Percentiles rank a stretch among this genome's conserved stretches.
These are phyloP conservation scores for Penicillium corylophilum DNA, from an alignment of 2,329 filamentous ascomycete species.

Conservation along the genomic window DNA sequence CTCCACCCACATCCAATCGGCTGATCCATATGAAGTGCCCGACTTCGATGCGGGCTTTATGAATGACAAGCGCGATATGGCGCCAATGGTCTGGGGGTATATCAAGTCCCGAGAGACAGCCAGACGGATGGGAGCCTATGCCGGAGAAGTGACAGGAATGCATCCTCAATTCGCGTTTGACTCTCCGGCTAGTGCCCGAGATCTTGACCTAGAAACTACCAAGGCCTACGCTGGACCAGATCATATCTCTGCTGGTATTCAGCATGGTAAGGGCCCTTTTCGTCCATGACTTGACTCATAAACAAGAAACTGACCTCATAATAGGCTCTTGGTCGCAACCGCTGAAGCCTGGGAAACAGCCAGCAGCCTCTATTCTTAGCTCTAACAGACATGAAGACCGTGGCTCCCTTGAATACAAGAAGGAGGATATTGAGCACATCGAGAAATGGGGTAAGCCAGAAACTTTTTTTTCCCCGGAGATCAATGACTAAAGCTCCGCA, in stretches of 20 bases:
- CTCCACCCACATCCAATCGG: slow-evolving; percentile 67
- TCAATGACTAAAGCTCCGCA: slow-evolving; percentile 2
- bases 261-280: slow-evolving; percentile 56
- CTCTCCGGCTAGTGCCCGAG: slow-evolving; percentile 66
- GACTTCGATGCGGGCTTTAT: slow-evolving; percentile 83
- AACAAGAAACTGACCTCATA: neutral
- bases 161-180: slow-evolving; percentile 73
- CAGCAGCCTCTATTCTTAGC: slow-evolving; percentile 56
- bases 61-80: slow-evolving; percentile 83
- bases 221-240: slow-evolving; percentile 72
- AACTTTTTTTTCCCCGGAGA: neutral
- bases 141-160: slow-evolving; percentile 65
- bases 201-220: slow-evolving; percentile 73
- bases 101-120: slow-evolving; percentile 80
- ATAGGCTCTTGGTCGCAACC: slow-evolving; percentile 62
- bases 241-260: slow-evolving; percentile 68
- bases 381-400: slow-evolving; percentile 62
- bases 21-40: slow-evolving; percentile 70
- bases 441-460: slow-evolving; percentile 57
- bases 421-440: slow-evolving; percentile 55
- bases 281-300: no score
- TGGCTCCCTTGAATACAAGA: slow-evolving; percentile 65
- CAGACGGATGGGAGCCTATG: slow-evolving; percentile 73
- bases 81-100: slow-evolving; percentile 80
- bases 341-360: slow-evolving; percentile 54